A percentile compares a stretch with the other conserved stretches of the same genome.
phyloP scores from a whole-genome alignment of 495 filamentous ascomycete genomes.

The Lophiotrema nucula region DNA sequence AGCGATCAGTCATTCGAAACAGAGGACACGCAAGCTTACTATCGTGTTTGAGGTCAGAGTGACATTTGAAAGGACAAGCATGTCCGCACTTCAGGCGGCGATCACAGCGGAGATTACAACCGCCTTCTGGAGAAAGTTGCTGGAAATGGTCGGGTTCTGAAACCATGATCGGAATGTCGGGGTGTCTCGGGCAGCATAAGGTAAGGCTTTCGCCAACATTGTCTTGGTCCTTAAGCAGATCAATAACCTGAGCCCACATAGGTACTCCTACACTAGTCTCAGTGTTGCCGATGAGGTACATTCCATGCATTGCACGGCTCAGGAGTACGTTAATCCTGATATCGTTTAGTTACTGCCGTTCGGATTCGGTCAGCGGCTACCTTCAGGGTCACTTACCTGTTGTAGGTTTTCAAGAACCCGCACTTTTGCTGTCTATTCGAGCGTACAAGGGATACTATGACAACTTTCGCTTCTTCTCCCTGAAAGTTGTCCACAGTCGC shows the following conservation, averaged over 20 bases:
- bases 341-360: too few species aligned
- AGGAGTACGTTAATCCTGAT: slow-evolving; percentile 73
- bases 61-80: slow-evolving; percentile 66
- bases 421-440: slow-evolving; percentile 63
- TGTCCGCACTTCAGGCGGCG: slow-evolving; percentile 69
- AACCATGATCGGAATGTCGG: slow-evolving; percentile 55
- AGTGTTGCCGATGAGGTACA: slow-evolving; percentile 81
- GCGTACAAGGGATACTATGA: slow-evolving; percentile 79
- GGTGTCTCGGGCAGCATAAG: slow-evolving; percentile 68
- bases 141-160: slow-evolving; percentile 63
- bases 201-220: slow-evolving; percentile 57
- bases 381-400: slow-evolving; percentile 48
- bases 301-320: slow-evolving; percentile 69
- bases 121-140: slow-evolving; percentile 65
- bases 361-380: too few species aligned
- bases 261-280: slow-evolving; percentile 53
- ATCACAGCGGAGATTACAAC: slow-evolving; percentile 61
- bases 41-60: slow-evolving; percentile 49
- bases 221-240: slow-evolving; percentile 48
- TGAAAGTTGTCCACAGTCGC: slow-evolving; percentile 91
- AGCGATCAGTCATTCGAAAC: too few species aligned
- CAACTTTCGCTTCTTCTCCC: slow-evolving; percentile 72
- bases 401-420: slow-evolving; percentile 72
- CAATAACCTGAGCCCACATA: slow-evolving; percentile 71
- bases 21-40: too few species aligned